Evolutionary conservation across 352 stramenopile species (phyloP).

Genomic region (Phytophthora fragariaefolia): DNA sequence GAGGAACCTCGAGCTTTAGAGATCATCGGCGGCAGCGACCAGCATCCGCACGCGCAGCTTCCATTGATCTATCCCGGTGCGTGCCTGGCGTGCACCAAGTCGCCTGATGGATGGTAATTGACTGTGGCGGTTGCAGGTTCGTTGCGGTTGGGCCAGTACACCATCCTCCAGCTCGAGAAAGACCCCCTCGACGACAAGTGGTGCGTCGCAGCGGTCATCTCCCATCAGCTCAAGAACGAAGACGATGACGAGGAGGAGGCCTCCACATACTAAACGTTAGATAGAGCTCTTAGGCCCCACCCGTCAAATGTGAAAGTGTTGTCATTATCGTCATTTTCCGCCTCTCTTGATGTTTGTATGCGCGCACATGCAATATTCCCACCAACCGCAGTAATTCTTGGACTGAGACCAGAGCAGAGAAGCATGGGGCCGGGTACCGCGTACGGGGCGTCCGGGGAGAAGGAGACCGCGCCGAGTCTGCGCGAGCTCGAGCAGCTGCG

Average conservation of each 20-base stretch:
- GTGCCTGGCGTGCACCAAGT: slow-evolving; percentile 5
- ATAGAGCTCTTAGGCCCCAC: not conserved
- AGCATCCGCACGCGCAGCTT: slow-evolving; percentile 47
- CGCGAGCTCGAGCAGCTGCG: slow-evolving; percentile 61
- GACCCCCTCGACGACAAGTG: slow-evolving; percentile 55
- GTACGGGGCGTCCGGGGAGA: slow-evolving; percentile 19
- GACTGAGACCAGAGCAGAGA: not conserved
- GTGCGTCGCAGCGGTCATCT: slow-evolving; percentile 50
- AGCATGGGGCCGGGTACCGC: slow-evolving; percentile 23
- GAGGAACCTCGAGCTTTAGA: slow-evolving; percentile 47
- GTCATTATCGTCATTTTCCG: slow-evolving; percentile 20
- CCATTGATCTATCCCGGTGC: slow-evolving; percentile 71
- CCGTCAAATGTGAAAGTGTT: slow-evolving; percentile 12
- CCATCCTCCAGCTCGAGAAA: slow-evolving; percentile 73
- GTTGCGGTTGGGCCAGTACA: slow-evolving; percentile 73
- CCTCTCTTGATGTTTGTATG: not conserved
- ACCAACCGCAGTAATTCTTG: not conserved
- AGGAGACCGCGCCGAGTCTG: slow-evolving; percentile 37
- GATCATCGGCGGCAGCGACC: slow-evolving; percentile 63
- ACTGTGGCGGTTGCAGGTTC: slow-evolving; percentile 49
- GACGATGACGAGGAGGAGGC: slow-evolving; percentile 22
- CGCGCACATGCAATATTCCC: not conserved
- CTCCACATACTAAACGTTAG: slow-evolving; percentile 11
- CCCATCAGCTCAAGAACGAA: slow-evolving; percentile 46
- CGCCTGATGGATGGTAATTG: slow-evolving; percentile 3